Base-by-base conservation (phyloP, 2,329 filamentous ascomycete species). In the Passalora sequoiae region DNA sequence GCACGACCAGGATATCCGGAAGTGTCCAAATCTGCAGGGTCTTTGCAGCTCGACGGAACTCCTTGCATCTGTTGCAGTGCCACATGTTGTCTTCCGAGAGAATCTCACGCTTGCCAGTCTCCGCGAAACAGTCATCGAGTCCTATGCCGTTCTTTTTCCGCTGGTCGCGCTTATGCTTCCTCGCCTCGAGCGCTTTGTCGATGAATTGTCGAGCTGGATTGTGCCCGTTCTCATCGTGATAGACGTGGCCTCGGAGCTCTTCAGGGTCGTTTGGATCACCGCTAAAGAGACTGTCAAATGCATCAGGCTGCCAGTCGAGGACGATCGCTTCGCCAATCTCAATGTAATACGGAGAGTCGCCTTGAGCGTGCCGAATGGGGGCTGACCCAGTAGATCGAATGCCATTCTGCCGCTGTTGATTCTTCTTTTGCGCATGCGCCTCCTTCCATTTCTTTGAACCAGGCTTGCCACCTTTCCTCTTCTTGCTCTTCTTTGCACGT, bases 11-110 rank as follows among this genome's bases (percentile, higher is more conserved):
- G 49, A 97, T 94, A 64, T 98, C 92, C 1, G 92, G 92, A 2
- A 86, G 84, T 61, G 91, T 96, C 92, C 92, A 98, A 13, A 98
- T 78, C 61, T 97, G 89, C 40, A 98, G 88, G 60, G 92, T 96
- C 72, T 98, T 98, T 68, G 84, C 89, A 15, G 92, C 92, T 47
- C 88, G 83, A 12, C 88, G 81, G 59, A 94, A 84, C 58, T 95
- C 87, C 65, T 97, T 97, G 75, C 92, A 98, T 21, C 88, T 80
- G 44, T 88, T 91, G 61, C 92, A 98, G 63, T 94, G 97, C 92
- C 92, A 98, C 47, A 88, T 91, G 63, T 98, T 94, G 60, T 94
- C 86, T 63, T 96, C 88, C 0, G 91, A 96, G 4, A 98, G 72
- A 10, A 95, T 81, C 66, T 98, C 92, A 47, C 89, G 86, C 62